Evolutionary conservation across 2,329 filamentous ascomycete genomes (phyloP), one percentile per base, ranked within the genome.

Genomic region (Plectosphaerella cucumerina): DNA sequence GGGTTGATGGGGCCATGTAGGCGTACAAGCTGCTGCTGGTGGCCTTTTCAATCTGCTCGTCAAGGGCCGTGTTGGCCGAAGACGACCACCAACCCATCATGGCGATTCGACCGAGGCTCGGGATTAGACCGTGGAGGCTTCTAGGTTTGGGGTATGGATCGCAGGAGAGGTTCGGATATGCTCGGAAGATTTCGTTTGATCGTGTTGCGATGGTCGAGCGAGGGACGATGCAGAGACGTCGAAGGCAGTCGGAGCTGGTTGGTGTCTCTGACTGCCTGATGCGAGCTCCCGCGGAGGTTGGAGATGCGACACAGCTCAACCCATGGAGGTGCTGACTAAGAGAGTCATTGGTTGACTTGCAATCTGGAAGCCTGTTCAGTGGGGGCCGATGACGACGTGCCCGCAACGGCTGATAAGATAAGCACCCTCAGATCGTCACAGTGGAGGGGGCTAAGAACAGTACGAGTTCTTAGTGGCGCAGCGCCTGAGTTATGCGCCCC

Each of bases 31-130:
- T 97, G 66, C 90, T 96, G 59, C 89, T 86, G 15, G 94, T 99
- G 48, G 94, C 94, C 70, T 88, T 90, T 69, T 97, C 93, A 64
- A 99, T 87, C 80, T 97, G 94, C 74, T 96, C 92, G 71, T 99
- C 94, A 72, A 99, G 81, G 73, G 91, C 90, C 65, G 87, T 89
- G 70, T 90, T 90, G 72, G 86, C 83, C 68, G 90, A 93, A 60
- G 88, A 89, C 68, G 96, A 97, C 93, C 93, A 99, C 79, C 92
- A 91, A 67, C 90, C 86, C 92, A 97, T 97, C 79, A 80, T 87
- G 62, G 72, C 76, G 58, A 35, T 39, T 31, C 26, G 26, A 5
- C 26, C 26, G 26, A 31, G 26, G 26, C 26, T 31, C 26, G 26
- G 23, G 8, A 31, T 4, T 31, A 31, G 26, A 31, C 12, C 26